Evolutionary conservation across 495 filamentous ascomycete species (phyloP), one percentile per base, ranked within the genome.

Genomic region (Talaromyces proteolyticus): DNA sequence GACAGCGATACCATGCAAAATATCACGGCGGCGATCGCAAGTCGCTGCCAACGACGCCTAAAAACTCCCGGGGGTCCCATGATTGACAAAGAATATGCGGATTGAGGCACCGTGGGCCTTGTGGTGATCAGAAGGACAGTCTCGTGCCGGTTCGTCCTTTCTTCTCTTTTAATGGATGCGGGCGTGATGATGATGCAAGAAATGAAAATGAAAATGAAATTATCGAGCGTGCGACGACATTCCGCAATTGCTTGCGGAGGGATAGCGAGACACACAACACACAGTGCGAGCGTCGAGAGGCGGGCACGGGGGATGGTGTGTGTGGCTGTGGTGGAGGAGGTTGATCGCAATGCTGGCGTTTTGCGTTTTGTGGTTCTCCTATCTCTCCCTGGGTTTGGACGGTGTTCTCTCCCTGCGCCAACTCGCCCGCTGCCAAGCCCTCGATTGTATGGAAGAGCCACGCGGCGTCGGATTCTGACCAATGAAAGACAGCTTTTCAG

Each of bases 41-140:
- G 42, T 29, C 50, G 50, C 42, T 52, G 50, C 50, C 50, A 52
- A 42, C 50, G 50, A 39, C 50, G 50, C 26, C 50, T 38, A 17
- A 49, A 49, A 6, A n/a, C 16, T 8, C 21, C 14, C 6, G 40
- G 25, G 20, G 40, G 29, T 37, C 47, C 47, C 47, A 49, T 49
- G 39, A 36, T 24, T 20, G 26, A 34, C 8, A 23, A 12, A 37
- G 25, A 23, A 20, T 11, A 45, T 10, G 42, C 7, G 24, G 19
- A 10, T 2, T 20, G n/a, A 6, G n/a, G 39, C 36, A 50, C 34
- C 39, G 47, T 42, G 17, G 36, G 47, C 47, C n/a, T 41, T 7
- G 47, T n/a, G 37, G 6, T 8, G 16, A 50, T 7, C 39, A n/a
- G 37, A 47, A 21, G 22, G 42, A 29, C n/a, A 17, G 21, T 36